Conservation (phyloP, 176 grass and related monocot species). For the Aegilops bicornis region DNA sequence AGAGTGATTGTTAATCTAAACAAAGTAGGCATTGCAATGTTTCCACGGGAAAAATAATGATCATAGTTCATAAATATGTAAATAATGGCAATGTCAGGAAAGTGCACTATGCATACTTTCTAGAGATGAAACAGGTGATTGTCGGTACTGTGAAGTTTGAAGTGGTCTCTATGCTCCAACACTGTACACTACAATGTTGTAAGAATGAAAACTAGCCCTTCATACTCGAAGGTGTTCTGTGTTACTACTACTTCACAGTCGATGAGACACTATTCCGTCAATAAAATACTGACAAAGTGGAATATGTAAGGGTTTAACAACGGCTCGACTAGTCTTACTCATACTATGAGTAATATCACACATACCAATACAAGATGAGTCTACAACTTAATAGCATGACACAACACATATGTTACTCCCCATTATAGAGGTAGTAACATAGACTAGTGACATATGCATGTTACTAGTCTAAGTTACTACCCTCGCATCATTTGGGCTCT, state of each 20-base stretch:
- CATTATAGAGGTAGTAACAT: no score
- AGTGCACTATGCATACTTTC: not conserved
- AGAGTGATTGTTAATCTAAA: not conserved
- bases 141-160: not conserved
- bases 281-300: not conserved
- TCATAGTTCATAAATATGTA: not conserved
- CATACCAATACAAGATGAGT: no score
- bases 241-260: not conserved
- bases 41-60: not conserved
- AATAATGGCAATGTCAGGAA: not conserved
- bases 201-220: not conserved
- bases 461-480: no score
- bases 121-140: not conserved
- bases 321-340: no score
- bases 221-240: not conserved
- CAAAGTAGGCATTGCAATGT: not conserved
- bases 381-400: no score
- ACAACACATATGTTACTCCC: no score
- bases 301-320: not conserved
- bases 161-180: not conserved
- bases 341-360: no score
- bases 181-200: not conserved
- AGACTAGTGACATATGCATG: no score
- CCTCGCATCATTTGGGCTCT: not conserved
- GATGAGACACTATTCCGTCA: not conserved